These are phyloP conservation scores for Colletotrichum euphorbiae DNA, from an alignment of 2,329 filamentous ascomycete genomes.

Conservation along the genomic window DNA sequence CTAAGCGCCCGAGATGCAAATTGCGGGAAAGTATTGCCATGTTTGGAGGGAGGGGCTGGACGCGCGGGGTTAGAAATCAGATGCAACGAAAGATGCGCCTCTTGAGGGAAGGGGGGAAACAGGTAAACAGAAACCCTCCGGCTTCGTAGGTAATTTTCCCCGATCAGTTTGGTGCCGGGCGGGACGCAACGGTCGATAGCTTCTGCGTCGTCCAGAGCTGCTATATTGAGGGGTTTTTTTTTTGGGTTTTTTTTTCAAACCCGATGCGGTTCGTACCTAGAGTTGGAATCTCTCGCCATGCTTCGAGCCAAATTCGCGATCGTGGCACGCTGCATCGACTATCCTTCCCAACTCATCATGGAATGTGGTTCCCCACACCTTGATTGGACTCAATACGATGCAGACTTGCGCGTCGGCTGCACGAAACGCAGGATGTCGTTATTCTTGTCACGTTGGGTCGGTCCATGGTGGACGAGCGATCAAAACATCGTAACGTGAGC, in stretches of 20 bases:
- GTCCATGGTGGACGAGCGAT: no score
- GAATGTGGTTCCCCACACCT: no score
- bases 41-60: conserved; percentile 1
- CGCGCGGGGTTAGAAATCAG: not conserved
- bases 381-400: not conserved
- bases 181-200: not conserved
- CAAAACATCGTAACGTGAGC: no score
- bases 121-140: no score
- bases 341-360: not conserved
- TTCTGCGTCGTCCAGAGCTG: not conserved
- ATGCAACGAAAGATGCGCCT: not conserved
- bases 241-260: no score
- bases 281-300: not conserved
- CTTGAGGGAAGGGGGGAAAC: not conserved
- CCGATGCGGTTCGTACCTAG: not conserved
- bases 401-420: no score
- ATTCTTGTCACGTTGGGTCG: no score
- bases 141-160: no score
- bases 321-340: not conserved
- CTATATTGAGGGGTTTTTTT: no score
- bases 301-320: not conserved
- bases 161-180: not conserved
- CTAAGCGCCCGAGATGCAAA: not conserved
- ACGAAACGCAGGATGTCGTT: no score
- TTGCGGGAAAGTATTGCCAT: not conserved